These are phyloP conservation scores for Hymenoscyphus scutula DNA, from an alignment of 2,329 filamentous ascomycete species.

Conservation along the genomic window DNA sequence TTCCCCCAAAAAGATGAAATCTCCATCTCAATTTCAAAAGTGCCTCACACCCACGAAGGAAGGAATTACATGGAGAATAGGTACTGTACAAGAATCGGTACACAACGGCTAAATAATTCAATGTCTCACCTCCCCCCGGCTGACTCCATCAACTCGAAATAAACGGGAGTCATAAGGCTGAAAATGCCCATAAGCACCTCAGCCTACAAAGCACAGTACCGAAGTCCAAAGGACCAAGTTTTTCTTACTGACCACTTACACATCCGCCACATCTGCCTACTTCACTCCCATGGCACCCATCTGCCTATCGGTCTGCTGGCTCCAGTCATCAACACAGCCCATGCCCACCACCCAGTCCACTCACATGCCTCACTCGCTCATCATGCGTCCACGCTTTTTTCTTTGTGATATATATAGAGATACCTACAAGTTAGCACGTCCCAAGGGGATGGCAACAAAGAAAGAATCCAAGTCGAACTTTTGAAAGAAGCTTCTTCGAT, in stretches of 20 bases:
- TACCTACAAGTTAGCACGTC: not conserved
- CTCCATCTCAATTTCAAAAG: no score
- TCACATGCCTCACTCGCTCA: no score
- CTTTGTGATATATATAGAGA: not conserved
- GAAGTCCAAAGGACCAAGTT: not conserved
- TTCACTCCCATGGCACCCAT: not conserved
- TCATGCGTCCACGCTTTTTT: not conserved
- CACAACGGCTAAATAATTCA: no score
- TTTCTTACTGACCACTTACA: no score
- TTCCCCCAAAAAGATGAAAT: no score
- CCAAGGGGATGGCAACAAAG: not conserved
- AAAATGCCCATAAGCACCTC: not conserved
- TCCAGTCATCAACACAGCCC: not conserved
- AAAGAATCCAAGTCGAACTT: not conserved
- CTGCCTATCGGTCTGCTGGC: not conserved
- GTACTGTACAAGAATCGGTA: no score
- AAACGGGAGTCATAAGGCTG: conserved; percentile 3
- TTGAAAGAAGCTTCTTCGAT: not conserved
- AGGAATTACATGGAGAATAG: no score
- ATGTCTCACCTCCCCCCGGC: not conserved
- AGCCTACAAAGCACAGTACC: not conserved
- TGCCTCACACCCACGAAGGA: no score
- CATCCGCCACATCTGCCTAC: no score
- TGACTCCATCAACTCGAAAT: not conserved
- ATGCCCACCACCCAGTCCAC: not conserved